Conservation (phyloP, 1,139 yeast genomes). For the Sugiyamaella japonica region DNA sequence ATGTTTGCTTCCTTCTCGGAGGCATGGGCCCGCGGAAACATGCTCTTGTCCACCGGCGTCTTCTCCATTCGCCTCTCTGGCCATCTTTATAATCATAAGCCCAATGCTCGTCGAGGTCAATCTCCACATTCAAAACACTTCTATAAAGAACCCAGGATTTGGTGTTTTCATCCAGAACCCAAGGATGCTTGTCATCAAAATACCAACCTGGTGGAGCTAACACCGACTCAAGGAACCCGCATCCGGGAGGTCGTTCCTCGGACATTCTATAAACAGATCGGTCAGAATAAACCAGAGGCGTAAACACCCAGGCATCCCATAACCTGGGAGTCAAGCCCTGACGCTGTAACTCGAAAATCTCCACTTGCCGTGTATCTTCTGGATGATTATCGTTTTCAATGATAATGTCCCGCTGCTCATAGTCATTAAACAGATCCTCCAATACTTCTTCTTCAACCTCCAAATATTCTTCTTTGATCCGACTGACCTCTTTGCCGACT, state of each 20-base stretch:
- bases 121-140: conserved; percentile 39
- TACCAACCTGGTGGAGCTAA: conserved; percentile 75
- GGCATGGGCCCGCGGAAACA: conserved; percentile 32
- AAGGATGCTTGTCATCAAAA: conserved; percentile 58
- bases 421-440: conserved; percentile 35
- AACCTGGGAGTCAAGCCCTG: conserved; percentile 59
- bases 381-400: conserved; percentile 64
- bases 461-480: conserved; percentile 28
- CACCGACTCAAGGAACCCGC: conserved; percentile 54
- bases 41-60: conserved; percentile 42
- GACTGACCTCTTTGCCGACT: conserved; percentile 38
- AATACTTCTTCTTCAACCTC: conserved; percentile 28
- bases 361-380: conserved; percentile 56
- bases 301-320: conserved; percentile 59
- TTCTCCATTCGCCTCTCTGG: conserved; percentile 43
- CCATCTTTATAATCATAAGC: conserved; percentile 47
- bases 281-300: conserved; percentile 53
- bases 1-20: conserved; percentile 15
- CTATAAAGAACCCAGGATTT: conserved; percentile 54
- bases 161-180: conserved; percentile 65
- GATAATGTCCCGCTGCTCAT: conserved; percentile 53
- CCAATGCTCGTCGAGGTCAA: conserved; percentile 46
- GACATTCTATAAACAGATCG: conserved; percentile 53
- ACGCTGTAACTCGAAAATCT: conserved; percentile 71
- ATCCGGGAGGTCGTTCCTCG: conserved; percentile 68